Base-by-base conservation (phyloP, 2,329 filamentous ascomycete genomes). In the Cephalotrichum gorgonifer region DNA sequence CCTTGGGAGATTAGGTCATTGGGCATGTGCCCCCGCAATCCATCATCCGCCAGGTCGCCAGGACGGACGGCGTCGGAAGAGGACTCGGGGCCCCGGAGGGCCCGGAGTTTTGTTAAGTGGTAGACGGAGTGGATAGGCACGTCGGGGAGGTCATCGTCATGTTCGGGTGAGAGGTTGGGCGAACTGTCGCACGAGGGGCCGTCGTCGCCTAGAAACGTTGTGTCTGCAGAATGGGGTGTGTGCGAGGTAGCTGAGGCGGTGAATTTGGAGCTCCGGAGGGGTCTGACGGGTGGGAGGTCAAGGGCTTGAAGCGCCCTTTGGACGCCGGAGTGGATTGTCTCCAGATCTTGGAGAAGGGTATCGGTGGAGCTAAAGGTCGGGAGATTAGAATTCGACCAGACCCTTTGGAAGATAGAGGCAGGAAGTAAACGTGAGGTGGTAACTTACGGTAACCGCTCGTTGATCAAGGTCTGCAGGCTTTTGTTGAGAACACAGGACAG, bases 11-110 rank as follows among this genome's bases (percentile, higher is more conserved):
- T 5, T 12, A 31, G 15, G 30, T 14, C 30, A 17, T 31, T 15
- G 12, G 14, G 4, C 14, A 17, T 38, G 33, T 20, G 11, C 51
- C 76, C 64, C n/a, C n/a, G n/a, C n/a, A n/a, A n/a, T n/a, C n/a
- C n/a, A n/a, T n/a, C n/a, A n/a, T n/a, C n/a, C n/a, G n/a, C n/a
- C n/a, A n/a, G n/a, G n/a, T n/a, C n/a, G n/a, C n/a, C n/a, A n/a
- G n/a, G n/a, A n/a, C n/a, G n/a, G n/a, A n/a, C n/a, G n/a, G n/a
- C n/a, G n/a, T n/a, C n/a, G n/a, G n/a, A n/a, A n/a, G 9, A 9
- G 23, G 41, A 26, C 2, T 28, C 23, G 17, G 23, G 12, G 6
- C 17, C 41, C 3, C 41, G 41, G 15, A 43, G 17, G 4, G 41
- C 22, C 26, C 41, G 6, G 4, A 43, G 22, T 14, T 43, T 43